Evolutionary conservation across 2,329 filamentous ascomycete genomes (phyloP).

Genomic region (Claviceps quebecensis): DNA sequence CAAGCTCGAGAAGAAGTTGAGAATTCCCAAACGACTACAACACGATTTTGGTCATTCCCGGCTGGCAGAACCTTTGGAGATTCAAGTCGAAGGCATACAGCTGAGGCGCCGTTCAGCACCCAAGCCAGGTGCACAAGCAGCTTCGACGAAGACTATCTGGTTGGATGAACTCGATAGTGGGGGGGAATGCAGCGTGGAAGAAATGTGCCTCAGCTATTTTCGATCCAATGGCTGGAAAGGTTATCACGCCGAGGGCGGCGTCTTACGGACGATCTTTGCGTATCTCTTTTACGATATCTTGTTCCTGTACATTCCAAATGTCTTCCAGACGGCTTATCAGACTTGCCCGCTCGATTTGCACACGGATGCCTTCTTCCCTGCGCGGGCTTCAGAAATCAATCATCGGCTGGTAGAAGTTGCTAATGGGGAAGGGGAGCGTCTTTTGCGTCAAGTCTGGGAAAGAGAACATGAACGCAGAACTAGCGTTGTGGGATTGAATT

Average conservation of each 20-base stretch:
- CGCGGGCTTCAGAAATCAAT: constrained; percentile 80
- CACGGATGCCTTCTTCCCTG: constrained; percentile 82
- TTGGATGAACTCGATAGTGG: constrained; percentile 58
- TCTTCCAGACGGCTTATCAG: constrained; percentile 93
- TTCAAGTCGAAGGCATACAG: constrained; percentile 63
- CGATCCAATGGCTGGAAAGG: constrained; percentile 79
- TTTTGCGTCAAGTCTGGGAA: constrained; percentile 56
- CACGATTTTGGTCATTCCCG: constrained; percentile 86
- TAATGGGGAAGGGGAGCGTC: constrained; percentile 58
- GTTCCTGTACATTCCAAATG: constrained; percentile 86
- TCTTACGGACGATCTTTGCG: constrained; percentile 78
- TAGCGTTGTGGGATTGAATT: constrained; percentile 83
- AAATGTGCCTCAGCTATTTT: constrained; percentile 85
- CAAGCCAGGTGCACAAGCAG: constrained; percentile 24
- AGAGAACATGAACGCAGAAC: constrained; percentile 57
- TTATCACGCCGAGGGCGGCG: constrained; percentile 83
- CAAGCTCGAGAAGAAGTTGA: constrained; percentile 76
- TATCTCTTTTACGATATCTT: constrained; percentile 90
- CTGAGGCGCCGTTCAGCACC: constrained; percentile 46
- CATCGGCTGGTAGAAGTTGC: constrained; percentile 71
- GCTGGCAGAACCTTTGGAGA: constrained; percentile 60
- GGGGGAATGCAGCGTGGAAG: constrained; percentile 76
- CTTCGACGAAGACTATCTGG: constrained; percentile 70
- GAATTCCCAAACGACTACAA: constrained; percentile 70
- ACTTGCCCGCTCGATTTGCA: constrained; percentile 86